Evolutionary conservation across 306 rosid species (phyloP), one percentile per base, ranked within the genome.

Genomic region (Sphenostylis stenocarpa): DNA sequence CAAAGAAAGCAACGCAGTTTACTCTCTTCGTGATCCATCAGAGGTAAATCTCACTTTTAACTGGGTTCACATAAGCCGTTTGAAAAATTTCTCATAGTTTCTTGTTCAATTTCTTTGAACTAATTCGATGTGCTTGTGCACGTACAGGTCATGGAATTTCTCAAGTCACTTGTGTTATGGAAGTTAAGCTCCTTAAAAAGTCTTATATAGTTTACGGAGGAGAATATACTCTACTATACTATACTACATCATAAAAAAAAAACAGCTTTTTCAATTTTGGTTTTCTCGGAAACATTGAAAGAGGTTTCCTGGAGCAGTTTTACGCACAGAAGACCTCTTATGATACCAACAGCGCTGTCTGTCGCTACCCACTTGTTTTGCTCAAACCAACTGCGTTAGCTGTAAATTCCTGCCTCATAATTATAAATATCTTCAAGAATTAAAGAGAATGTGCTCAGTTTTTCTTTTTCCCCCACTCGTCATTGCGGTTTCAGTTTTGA

Each of bases 81-180:
- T 33, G 11, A 19, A 44, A 38, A 12, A 28, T 83, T 34, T 57
- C 23, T 66, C 53, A 14, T 13, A 10, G 70, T 43, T 53, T 8
- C 33, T 56, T 3, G 45, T 52, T 24, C 21, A 7, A 31, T 39
- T 31, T 34, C 21, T 19, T 7, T 6, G 13, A 19, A 7, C 14
- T 51, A 51, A 41, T 41, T 41, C 16, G 15, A 11, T 41, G 44
- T 39, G 4, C 14, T 39, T 39, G 67, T 8, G 44, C 23, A 33
- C 16, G 0, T 76, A 81, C 85, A 95, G 98, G 98, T 96, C 7
- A 88, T 96, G 99, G 88, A 89, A 78, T 96, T 96, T 85, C 98
- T 96, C 58, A 85, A 87, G 84, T 84, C 96, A 48, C 85, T 96
- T 81, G 97, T 86, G 62, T 43, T 77, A 60, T 92, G 93, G 96